Conservation (phyloP, 345 rosid species). For the Dovyalis caffra region DNA sequence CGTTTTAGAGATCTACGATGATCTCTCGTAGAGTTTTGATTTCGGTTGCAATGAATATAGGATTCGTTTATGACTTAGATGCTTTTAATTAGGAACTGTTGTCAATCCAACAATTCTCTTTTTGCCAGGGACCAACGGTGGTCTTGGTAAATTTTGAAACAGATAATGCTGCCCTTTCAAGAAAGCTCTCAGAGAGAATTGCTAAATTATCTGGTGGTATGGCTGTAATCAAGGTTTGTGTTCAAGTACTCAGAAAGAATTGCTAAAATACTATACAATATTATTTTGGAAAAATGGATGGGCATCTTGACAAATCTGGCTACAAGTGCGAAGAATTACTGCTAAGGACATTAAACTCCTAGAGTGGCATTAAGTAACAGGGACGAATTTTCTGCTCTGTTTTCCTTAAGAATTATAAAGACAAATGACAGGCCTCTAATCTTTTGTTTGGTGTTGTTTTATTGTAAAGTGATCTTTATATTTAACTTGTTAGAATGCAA, state of each 20-base stretch:
- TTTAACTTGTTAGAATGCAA: background rate
- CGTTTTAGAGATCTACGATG: too few relatives aligned
- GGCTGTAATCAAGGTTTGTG: slow-evolving; percentile 81
- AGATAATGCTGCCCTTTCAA: slow-evolving; percentile 52
- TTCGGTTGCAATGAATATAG: too few relatives aligned
- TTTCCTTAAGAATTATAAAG: background rate
- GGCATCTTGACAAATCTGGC: background rate
- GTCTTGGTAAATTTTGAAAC: too few relatives aligned
- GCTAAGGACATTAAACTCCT: background rate
- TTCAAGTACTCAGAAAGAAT: background rate
- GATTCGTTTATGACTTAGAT: too few relatives aligned
- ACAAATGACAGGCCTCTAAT: background rate
- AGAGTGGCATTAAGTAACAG: background rate
- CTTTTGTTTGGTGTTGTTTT: background rate
- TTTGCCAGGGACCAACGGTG: too few relatives aligned
- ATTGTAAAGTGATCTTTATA: background rate
- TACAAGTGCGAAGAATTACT: background rate
- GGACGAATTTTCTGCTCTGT: background rate
- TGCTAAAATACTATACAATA: background rate
- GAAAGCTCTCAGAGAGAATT: slow-evolving; percentile 75
- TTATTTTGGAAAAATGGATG: background rate
- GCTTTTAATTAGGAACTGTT: too few relatives aligned
- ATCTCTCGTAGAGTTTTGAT: too few relatives aligned
- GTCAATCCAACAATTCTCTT: too few relatives aligned
- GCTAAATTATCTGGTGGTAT: slow-evolving; percentile 91